Base-by-base conservation (phyloP, 2,329 filamentous ascomycete genomes). In the Ciborinia camelliae region DNA sequence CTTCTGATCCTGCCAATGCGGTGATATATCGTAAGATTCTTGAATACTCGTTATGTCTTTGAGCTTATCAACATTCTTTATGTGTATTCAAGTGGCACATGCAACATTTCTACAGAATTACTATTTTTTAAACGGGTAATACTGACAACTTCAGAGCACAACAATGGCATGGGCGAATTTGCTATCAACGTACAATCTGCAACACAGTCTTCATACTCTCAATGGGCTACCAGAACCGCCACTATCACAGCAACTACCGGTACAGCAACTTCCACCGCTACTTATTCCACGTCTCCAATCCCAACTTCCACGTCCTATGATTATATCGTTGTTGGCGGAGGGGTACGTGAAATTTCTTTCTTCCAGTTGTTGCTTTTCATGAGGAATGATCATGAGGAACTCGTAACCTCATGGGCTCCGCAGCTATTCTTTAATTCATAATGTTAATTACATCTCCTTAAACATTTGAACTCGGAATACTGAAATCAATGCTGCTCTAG, bases 261-360 rank as follows among this genome's bases (percentile, higher is more conserved):
- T n/a, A 74, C 67, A 72, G 73, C 37, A 73, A 78, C 5, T 78
- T 75, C 72, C 77, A 82, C 71, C 79, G 81, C 74, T 79, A 81
- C 67, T 73, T 82, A 47, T 76, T 82, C 45, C 78, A 81, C 55
- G 75, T 80, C 68, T 76, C 81, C 65, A 76, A 79, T 69, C 66
- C 80, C 81, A 30, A 75, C 79, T 47, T 73, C 76, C 30, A 78
- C 80, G 66, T 77, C 79, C 65, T 84, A 82, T 71, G 82, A 84
- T 71, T 84, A 82, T 69, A 81, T 84, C 64, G 81, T 84, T 65
- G 78, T 84, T 69, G 82, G 82, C 64, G 82, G 81, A 69, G 82
- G 82, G 58, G 62, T 63, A 10, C 32, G 62, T 63, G 45, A 15
- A 51, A 12, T 30, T 20, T 8, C 20, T 39, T 48, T 28, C 12